A percentile compares a stretch with the other conserved stretches of the same genome.
phyloP scores from a whole-genome alignment of 2,329 filamentous ascomycete species.

The Aspergillus unguis region DNA sequence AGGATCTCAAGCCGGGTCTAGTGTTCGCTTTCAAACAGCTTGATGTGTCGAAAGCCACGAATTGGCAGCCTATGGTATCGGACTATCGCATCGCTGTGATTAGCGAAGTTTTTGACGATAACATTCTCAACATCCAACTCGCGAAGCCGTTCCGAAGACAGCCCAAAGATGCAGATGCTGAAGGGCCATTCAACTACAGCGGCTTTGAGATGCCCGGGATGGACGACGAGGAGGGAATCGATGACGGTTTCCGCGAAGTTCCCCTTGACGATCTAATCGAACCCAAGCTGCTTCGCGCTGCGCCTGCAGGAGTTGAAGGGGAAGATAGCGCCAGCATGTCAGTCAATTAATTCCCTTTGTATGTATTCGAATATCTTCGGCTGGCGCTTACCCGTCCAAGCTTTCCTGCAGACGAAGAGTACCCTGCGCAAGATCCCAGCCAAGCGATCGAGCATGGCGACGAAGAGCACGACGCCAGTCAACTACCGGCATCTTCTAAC shows the following conservation, averaged over 20 bases:
- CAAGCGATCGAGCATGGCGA: constrained; percentile 1
- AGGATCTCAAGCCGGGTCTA: constrained; percentile 34
- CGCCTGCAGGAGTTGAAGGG: constrained; percentile 27
- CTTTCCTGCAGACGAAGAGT: constrained; percentile 26
- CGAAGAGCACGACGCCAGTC: background rate
- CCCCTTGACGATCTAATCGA: constrained; percentile 64
- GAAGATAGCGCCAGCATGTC: constrained; percentile 36
- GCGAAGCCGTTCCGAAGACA: constrained; percentile 66
- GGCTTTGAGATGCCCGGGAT: constrained; percentile 73
- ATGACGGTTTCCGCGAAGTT: constrained; percentile 61
- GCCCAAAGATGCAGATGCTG: constrained; percentile 43
- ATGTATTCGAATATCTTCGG: constrained; percentile 12
- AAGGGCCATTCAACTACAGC: constrained; percentile 68
- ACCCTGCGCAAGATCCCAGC: constrained; percentile 21
- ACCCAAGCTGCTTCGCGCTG: constrained; percentile 59
- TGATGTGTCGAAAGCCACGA: constrained; percentile 46
- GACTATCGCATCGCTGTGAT: constrained; percentile 65
- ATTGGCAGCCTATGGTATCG: constrained; percentile 47
- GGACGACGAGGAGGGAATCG: constrained; percentile 51
- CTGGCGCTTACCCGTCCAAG: constrained; percentile 31
- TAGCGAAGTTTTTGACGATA: constrained; percentile 54
- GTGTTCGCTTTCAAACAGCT: constrained; percentile 49
- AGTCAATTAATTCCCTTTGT: constrained; percentile 34
- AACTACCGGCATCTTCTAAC: background rate
- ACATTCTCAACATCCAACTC: constrained; percentile 59